A percentile compares a stretch with the other conserved stretches of the same genome.
phyloP scores from a whole-genome alignment of 1,284 basidiomycete genomes.

The Leccinum angustisporum region DNA sequence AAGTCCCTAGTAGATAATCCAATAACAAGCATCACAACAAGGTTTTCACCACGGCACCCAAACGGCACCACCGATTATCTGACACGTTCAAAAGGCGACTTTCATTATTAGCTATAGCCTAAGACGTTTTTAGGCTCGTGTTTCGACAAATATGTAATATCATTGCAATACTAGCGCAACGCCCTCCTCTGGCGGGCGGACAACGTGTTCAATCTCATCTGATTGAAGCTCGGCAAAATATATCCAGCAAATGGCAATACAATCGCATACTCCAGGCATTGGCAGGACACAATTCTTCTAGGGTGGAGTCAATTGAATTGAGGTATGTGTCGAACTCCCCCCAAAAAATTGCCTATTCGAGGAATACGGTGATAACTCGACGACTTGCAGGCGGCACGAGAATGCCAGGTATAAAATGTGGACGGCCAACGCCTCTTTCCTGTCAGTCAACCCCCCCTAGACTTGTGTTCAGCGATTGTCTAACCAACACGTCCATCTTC shows the following conservation, averaged over 20 bases:
- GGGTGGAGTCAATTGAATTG: background rate
- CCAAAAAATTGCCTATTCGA: background rate
- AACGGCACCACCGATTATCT: background rate
- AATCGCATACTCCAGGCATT: background rate
- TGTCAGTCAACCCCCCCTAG: background rate
- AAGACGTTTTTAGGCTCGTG: conserved; percentile 1
- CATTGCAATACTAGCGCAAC: background rate
- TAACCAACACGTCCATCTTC: background rate
- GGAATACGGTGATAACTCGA: background rate
- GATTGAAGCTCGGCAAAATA: background rate
- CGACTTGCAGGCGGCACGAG: conserved; percentile 1
- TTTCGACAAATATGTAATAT: conserved; percentile 8
- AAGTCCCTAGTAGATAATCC: conserved; percentile 1
- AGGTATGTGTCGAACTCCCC: background rate
- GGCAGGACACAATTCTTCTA: conserved; percentile 3
- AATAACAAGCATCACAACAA: background rate
- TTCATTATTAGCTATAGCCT: background rate
- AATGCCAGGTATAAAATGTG: conserved; percentile 18
- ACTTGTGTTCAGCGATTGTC: background rate
- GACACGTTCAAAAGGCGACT: background rate
- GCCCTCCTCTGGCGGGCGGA: conserved; percentile 1
- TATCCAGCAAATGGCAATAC: background rate
- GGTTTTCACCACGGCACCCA: background rate
- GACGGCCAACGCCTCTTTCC: background rate
- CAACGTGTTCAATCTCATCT: conserved; percentile 9